Evolutionary conservation across 208 protist genomes (phyloP).

Genomic region (Crithidia bombi): DNA sequence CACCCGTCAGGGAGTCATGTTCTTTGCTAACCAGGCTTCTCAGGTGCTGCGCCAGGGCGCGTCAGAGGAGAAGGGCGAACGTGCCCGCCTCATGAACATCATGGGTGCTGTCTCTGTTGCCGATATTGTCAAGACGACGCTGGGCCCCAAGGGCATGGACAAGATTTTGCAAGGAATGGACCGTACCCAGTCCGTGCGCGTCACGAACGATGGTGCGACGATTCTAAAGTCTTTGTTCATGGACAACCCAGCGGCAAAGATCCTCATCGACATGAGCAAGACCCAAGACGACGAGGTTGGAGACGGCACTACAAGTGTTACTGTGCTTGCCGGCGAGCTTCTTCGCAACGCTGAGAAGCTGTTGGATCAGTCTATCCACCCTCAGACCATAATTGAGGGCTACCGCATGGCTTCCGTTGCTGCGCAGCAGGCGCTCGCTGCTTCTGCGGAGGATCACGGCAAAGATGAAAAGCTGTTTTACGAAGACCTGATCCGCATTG

Average conservation of each 20-base stretch:
- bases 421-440: conserved; percentile 88
- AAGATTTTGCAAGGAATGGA: conserved; percentile 94
- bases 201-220: conserved; percentile 99
- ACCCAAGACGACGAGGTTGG: conserved; percentile 99
- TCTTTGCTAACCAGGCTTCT: conserved; percentile 80
- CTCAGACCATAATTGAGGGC: conserved; percentile 98
- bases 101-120: conserved; percentile 91
- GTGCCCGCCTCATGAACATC: conserved; percentile 92
- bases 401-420: conserved; percentile 85
- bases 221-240: conserved; percentile 99
- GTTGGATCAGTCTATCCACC: conserved; percentile 97
- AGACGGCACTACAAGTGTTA: conserved; percentile 99
- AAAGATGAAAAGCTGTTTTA: conserved; percentile 92
- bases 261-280: conserved; percentile 99
- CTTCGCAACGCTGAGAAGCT: conserved; percentile 99
- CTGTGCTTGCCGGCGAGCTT: conserved; percentile 98
- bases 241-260: conserved; percentile 99
- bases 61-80: conserved; percentile 93
- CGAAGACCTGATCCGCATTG: conserved; percentile 98
- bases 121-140: conserved; percentile 99
- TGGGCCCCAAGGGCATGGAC: conserved; percentile 99
- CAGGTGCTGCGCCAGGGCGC: conserved; percentile 87
- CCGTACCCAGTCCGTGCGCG: conserved; percentile 84
- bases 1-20: conserved; percentile 41
- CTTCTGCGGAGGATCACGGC: conserved; percentile 82